A percentile compares a stretch with the other conserved stretches of the same genome.
Conservation (phyloP, 805 yeast genomes). For the Metschnikowia picachoensis region DNA sequence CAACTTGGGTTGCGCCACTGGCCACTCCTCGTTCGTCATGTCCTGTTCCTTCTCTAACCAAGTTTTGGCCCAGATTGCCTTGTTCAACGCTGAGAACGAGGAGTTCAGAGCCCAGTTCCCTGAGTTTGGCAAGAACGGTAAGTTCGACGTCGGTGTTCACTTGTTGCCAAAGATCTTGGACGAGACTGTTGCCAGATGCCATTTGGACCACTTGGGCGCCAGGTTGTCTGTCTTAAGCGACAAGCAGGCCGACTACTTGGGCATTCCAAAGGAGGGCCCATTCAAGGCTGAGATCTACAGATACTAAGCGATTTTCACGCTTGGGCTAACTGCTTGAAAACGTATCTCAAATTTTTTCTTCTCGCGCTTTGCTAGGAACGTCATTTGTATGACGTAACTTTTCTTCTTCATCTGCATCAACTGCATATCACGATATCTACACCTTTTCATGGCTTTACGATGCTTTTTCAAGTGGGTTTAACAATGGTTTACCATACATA, state of each 20-base stretch:
- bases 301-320: conserved; percentile 51
- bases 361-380: conserved; percentile 2
- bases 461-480: conserved; percentile 23
- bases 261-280: conserved; percentile 91
- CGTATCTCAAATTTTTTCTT: conserved; percentile 6
- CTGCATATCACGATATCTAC: conserved; percentile 38
- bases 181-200: conserved; percentile 97
- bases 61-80: conserved; percentile 87
- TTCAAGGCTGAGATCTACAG: conserved; percentile 98
- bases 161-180: conserved; percentile 96
- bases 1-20: conserved; percentile 99
- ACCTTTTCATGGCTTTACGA: conserved; percentile 17
- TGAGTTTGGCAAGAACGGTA: conserved; percentile 91
- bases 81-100: conserved; percentile 79
- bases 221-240: conserved; percentile 70
- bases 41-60: conserved; percentile 99
- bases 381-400: conserved; percentile 16
- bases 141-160: conserved; percentile 90
- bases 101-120: conserved; percentile 75
- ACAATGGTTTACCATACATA: conserved; percentile 24
- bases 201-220: conserved; percentile 91
- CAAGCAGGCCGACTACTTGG: conserved; percentile 91
- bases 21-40: conserved; percentile 99
- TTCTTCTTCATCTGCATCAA: conserved; percentile 39
- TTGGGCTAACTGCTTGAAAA: conserved; percentile 10